Conservation (phyloP, 176 grass and related monocot species). For the Carex littledalei region DNA sequence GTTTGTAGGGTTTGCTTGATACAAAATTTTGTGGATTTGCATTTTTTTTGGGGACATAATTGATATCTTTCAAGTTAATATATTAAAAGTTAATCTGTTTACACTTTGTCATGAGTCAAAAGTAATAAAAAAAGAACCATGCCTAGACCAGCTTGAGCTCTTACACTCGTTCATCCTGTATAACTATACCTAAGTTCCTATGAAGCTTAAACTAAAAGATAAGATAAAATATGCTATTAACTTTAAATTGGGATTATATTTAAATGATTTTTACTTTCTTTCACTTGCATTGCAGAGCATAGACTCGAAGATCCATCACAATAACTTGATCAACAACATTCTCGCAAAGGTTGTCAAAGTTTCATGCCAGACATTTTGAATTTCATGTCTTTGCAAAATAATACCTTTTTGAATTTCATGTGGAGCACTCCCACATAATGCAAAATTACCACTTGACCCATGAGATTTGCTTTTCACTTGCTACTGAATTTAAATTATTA, state of each 20-base stretch:
- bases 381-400: neutral
- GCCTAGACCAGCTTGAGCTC: neutral
- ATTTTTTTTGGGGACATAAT: neutral
- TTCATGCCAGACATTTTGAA: neutral
- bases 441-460: neutral
- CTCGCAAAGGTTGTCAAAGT: constrained; percentile 69
- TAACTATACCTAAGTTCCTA: neutral
- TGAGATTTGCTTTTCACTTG: constrained; percentile 6
- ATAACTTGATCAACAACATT: constrained; percentile 99
- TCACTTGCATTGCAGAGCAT: constrained; percentile 55
- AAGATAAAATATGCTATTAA: neutral
- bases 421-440: neutral
- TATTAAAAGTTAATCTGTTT: neutral
- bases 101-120: neutral
- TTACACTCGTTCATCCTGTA: neutral
- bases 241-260: neutral
- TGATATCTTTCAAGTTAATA: neutral
- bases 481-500: constrained; percentile 24
- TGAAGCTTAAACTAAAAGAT: neutral
- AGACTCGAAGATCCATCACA: constrained; percentile 99
- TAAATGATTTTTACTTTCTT: neutral
- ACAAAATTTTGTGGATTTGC: neutral
- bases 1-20: neutral
- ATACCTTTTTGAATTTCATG: neutral
- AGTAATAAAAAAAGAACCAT: neutral